Evolutionary conservation across 345 rosid species (phyloP).

Genomic region (Kernera saxatilis): DNA sequence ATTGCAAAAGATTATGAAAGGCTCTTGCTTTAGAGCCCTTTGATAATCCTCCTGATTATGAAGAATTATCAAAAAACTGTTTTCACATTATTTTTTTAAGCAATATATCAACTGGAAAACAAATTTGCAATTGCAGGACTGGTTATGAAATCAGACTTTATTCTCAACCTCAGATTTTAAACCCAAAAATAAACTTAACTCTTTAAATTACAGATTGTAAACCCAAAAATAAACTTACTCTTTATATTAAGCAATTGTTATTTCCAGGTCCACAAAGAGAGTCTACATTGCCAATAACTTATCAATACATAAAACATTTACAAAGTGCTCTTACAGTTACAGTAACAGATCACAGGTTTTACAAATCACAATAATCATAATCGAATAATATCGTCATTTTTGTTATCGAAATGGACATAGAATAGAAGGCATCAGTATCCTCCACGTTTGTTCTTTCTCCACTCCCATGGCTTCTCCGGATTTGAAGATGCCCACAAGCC

Average conservation of each 20-base stretch:
- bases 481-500: slow-evolving; percentile 74
- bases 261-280: neutral
- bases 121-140: slow-evolving; percentile 2
- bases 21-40: slow-evolving; percentile 24
- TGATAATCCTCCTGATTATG: slow-evolving; percentile 15
- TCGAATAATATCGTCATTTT: neutral
- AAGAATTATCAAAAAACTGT: slow-evolving; percentile 20
- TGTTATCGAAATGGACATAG: neutral
- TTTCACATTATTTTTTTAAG: slow-evolving; percentile 4
- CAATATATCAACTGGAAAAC: slow-evolving; percentile 10
- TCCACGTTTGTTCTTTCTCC: slow-evolving; percentile 62
- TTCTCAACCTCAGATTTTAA: slow-evolving; percentile 15
- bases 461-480: slow-evolving; percentile 88
- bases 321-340: slow-evolving; percentile 22
- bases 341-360: neutral
- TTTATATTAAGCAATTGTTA: slow-evolving; percentile 11
- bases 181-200: slow-evolving; percentile 22
- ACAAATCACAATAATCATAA: neutral
- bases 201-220: slow-evolving; percentile 11
- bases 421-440: slow-evolving; percentile 15
- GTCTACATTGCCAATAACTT: neutral
- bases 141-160: neutral
- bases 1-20: slow-evolving; percentile 18
- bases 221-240: slow-evolving; percentile 23
- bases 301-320: slow-evolving; percentile 1